Conservation (phyloP, 108 stramenopile genomes). For the Nitzschia inconspicua region DNA sequence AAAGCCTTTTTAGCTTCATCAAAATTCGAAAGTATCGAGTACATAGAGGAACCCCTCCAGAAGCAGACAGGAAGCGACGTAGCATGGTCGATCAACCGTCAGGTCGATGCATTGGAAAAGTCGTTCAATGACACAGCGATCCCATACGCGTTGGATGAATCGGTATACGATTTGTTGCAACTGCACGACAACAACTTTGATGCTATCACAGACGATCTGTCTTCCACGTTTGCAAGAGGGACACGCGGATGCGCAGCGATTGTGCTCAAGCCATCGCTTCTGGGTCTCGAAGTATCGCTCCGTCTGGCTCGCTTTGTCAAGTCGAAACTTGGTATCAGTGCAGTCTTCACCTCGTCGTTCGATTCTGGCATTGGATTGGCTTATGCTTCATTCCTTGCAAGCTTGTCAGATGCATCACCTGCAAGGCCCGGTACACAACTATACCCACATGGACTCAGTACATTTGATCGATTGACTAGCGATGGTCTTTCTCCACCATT, state of each 20-base stretch:
- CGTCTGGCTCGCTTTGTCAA: slow-evolving; percentile 60
- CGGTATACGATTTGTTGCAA: slow-evolving; percentile 61
- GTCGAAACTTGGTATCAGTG: slow-evolving; percentile 58
- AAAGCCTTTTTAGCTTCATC: neutral
- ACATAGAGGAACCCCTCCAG: slow-evolving; percentile 77
- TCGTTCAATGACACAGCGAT: slow-evolving; percentile 41
- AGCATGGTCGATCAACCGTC: slow-evolving; percentile 42
- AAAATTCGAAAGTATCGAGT: slow-evolving; percentile 37
- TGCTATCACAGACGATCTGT: slow-evolving; percentile 36
- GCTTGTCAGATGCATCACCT: slow-evolving; percentile 48
- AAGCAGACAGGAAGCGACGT: slow-evolving; percentile 17
- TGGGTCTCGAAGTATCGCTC: slow-evolving; percentile 76
- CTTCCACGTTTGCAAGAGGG: slow-evolving; percentile 24
- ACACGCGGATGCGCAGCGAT: slow-evolving; percentile 63
- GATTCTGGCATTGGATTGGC: slow-evolving; percentile 80
- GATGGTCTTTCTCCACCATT: slow-evolving; percentile 79
- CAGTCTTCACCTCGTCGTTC: slow-evolving; percentile 74
- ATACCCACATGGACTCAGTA: slow-evolving; percentile 77
- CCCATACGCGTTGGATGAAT: slow-evolving; percentile 78
- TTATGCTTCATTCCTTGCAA: slow-evolving; percentile 60
- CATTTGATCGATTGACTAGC: slow-evolving; percentile 59
- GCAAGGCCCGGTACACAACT: slow-evolving; percentile 1
- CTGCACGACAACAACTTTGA: slow-evolving; percentile 39
- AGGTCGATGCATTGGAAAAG: slow-evolving; percentile 52
- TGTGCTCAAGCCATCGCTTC: slow-evolving; percentile 79